phyloP scores from a whole-genome alignment of 2,329 filamentous ascomycete genomes.

The Fusarium oligoseptatum region DNA sequence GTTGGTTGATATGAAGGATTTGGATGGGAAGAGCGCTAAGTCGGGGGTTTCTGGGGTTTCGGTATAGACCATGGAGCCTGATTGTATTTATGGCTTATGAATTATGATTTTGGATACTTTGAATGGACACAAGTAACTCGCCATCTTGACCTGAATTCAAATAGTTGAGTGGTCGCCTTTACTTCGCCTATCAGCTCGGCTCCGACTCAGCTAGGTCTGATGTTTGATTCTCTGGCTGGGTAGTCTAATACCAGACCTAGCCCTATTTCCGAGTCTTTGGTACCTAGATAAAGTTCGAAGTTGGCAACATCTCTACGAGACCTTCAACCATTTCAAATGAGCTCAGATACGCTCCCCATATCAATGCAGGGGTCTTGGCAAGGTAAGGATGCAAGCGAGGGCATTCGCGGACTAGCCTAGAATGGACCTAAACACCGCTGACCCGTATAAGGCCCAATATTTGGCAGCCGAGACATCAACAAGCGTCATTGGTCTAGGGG shows the following conservation, averaged over 20 bases:
- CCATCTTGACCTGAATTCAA: too few relatives aligned
- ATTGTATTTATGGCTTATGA: not conserved
- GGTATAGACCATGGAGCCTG: not conserved
- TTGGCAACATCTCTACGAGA: too few relatives aligned
- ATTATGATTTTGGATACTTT: not conserved
- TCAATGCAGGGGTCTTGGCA: not conserved
- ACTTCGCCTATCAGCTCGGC: not conserved
- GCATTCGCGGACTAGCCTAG: not conserved
- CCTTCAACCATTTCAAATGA: not conserved
- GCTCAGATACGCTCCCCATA: not conserved
- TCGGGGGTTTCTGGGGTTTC: conserved; percentile 16
- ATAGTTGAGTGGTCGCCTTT: too few relatives aligned
- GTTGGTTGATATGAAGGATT: conserved; percentile 49
- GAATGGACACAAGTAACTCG: not conserved
- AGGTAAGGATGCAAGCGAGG: not conserved
- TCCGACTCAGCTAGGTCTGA: not conserved
- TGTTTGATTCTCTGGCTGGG: not conserved
- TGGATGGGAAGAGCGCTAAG: conserved; percentile 36
- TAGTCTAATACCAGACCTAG: not conserved
- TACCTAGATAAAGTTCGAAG: not conserved
- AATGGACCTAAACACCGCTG: not conserved
- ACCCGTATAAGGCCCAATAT: not conserved
- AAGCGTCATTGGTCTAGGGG: conserved; percentile 29
- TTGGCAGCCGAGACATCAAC: not conserved
- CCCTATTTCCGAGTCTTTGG: not conserved